Conservation (phyloP, 2,329 filamentous ascomycete species). For the Ceratocystis huliohia region DNA sequence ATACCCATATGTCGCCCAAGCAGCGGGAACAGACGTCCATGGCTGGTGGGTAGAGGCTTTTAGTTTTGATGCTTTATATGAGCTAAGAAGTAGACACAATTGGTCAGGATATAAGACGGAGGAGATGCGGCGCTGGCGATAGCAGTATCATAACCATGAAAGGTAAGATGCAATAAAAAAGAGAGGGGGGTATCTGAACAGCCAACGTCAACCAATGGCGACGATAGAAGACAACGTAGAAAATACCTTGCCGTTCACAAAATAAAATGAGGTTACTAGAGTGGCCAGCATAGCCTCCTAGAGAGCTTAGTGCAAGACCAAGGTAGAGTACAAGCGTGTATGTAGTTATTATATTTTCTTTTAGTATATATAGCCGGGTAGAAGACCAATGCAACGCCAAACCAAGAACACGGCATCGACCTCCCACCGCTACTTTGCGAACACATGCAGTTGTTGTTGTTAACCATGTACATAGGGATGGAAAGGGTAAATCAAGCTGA, state of each 20-base stretch:
- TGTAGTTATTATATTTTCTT: background rate
- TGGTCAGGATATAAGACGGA: background rate
- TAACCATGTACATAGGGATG: background rate
- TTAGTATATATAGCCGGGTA: background rate
- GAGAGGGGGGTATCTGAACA: background rate
- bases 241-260: background rate
- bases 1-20: slow-evolving; percentile 2
- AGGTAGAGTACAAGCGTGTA: background rate
- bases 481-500: background rate
- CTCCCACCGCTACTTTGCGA: background rate
- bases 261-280: background rate
- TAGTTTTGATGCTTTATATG: background rate
- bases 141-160: background rate
- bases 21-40: slow-evolving; percentile 12
- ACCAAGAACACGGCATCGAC: background rate
- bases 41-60: background rate
- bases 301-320: background rate
- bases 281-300: background rate
- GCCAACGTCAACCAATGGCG: background rate
- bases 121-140: background rate
- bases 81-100: background rate
- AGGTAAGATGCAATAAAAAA: background rate
- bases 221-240: background rate
- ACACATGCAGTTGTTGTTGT: too few relatives aligned
- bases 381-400: background rate